A percentile compares a stretch with the other conserved stretches of the same genome.
phyloP scores from a whole-genome alignment of 805 yeast species.

The Alloascoidea africana region DNA sequence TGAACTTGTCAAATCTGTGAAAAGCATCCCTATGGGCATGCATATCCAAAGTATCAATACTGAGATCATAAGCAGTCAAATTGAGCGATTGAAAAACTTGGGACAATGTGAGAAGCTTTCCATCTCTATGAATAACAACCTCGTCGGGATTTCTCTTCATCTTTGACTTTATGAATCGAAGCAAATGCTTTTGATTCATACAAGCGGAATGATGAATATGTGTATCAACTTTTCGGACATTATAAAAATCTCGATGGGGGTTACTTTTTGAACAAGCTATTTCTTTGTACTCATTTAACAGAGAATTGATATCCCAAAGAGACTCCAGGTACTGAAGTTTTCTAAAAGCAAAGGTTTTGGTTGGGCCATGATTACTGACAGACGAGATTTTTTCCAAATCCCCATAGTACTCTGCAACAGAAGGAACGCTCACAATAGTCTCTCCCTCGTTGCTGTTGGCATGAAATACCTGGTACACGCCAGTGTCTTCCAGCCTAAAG shows the following conservation, averaged over 20 bases:
- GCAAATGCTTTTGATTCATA: slow-evolving; percentile 94
- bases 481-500: slow-evolving; percentile 39
- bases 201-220: slow-evolving; percentile 99
- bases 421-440: slow-evolving; percentile 48
- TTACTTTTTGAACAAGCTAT: slow-evolving; percentile 78
- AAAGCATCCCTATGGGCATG: slow-evolving; percentile 98
- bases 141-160: slow-evolving; percentile 78
- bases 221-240: slow-evolving; percentile 92
- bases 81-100: slow-evolving; percentile 87
- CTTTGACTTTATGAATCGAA: slow-evolving; percentile 89
- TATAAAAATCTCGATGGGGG: slow-evolving; percentile 95
- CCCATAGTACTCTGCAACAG: slow-evolving; percentile 68
- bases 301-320: slow-evolving; percentile 82
- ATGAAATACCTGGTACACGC: slow-evolving; percentile 49
- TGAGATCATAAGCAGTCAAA: slow-evolving; percentile 84
- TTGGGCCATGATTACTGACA: slow-evolving; percentile 87
- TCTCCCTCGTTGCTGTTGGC: slow-evolving; percentile 14
- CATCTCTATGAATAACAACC: slow-evolving; percentile 88
- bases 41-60: slow-evolving; percentile 96
- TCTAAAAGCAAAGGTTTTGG: slow-evolving; percentile 90
- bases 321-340: slow-evolving; percentile 91
- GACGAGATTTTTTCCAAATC: slow-evolving; percentile 66
- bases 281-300: slow-evolving; percentile 88
- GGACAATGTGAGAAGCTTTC: slow-evolving; percentile 64
- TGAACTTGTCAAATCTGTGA: slow-evolving; percentile 95